Conservation (phyloP, 75 land plant genomes). For the Pinus albicaulis region DNA sequence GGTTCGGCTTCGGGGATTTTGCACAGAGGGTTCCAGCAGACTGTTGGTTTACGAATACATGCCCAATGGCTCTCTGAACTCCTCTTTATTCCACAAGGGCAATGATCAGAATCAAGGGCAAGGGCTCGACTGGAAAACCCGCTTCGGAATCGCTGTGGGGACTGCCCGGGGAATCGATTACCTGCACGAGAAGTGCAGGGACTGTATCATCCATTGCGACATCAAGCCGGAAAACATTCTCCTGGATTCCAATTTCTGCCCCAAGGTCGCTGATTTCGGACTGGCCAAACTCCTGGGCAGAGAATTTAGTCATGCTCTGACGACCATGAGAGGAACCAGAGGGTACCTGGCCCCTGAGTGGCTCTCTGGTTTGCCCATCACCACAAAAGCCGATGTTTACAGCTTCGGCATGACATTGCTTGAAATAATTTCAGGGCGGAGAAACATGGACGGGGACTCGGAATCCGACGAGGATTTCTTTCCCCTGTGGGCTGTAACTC, state of each 20-base stretch:
- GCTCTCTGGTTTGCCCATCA: conserved; percentile 16
- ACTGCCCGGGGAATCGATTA: conserved; percentile 31
- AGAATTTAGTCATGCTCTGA: conserved; percentile 17
- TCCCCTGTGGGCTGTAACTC: conserved; percentile 13
- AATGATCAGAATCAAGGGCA: not conserved
- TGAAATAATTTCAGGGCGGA: conserved; percentile 24
- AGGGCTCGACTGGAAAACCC: conserved; percentile 19
- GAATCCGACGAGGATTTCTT: conserved; percentile 4
- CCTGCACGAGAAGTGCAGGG: conserved; percentile 33
- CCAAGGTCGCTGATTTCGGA: conserved; percentile 35
- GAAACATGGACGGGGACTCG: conserved; percentile 7
- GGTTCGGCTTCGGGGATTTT: conserved; percentile 57
- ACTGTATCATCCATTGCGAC: conserved; percentile 33
- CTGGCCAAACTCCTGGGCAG: conserved; percentile 26
- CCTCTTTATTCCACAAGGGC: conserved; percentile 27
- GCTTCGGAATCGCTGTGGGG: conserved; percentile 28
- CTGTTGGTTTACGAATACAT: conserved; percentile 71
- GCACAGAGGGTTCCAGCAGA: conserved; percentile 36
- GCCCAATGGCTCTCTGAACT: conserved; percentile 59
- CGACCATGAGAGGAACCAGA: conserved; percentile 27
- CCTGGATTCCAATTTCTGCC: conserved; percentile 19
- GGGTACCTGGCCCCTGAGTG: conserved; percentile 34
- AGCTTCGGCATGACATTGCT: conserved; percentile 33
- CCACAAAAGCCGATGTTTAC: conserved; percentile 29
- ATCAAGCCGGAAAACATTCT: conserved; percentile 47